phyloP scores from a whole-genome alignment of 2,329 filamentous ascomycete species.

The Dactylella cylindrospora region DNA sequence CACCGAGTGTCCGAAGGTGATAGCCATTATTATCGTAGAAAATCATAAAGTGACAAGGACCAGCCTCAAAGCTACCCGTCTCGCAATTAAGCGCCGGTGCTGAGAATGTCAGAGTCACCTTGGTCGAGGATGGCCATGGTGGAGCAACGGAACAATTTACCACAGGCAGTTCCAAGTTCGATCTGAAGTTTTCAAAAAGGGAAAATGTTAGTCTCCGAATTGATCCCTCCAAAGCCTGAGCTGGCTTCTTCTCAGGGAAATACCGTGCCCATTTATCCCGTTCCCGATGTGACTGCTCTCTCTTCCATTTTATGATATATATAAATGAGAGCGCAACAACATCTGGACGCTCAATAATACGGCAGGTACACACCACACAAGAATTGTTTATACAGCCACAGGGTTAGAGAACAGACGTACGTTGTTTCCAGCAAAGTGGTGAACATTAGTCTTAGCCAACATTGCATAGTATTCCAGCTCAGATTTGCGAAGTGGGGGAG shows the following conservation, averaged over 20 bases:
- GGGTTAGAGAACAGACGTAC: constrained; percentile 64
- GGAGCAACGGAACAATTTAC: constrained; percentile 97
- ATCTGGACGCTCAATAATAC: constrained; percentile 41
- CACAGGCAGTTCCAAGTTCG: constrained; percentile 95
- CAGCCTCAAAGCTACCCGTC: constrained; percentile 1
- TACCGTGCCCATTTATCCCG: constrained; percentile 42
- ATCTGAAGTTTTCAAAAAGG: constrained; percentile 63
- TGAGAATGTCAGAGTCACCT: constrained; percentile 97
- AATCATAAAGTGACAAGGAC: constrained; percentile 5
- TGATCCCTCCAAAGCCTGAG: constrained; percentile 83
- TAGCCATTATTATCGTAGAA: constrained; percentile 14
- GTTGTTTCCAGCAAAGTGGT: constrained; percentile 99
- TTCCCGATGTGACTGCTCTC: constrained; percentile 3
- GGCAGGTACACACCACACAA: constrained; percentile 31
- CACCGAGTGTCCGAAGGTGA: constrained; percentile 32
- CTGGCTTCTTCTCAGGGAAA: constrained; percentile 80
- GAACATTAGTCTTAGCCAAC: constrained; percentile 89
- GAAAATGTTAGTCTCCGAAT: constrained; percentile 60
- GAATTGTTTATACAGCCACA: not conserved
- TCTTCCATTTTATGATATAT: constrained; percentile 45
- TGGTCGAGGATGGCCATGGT: constrained; percentile 97
- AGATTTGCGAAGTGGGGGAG: constrained; percentile 93
- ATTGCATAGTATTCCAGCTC: constrained; percentile 96
- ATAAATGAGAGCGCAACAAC: constrained; percentile 43
- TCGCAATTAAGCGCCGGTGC: constrained; percentile 64